These are phyloP conservation scores for Fusarium fracticaudum DNA, from an alignment of 2,329 filamentous ascomycete species.

Conservation along the genomic window DNA sequence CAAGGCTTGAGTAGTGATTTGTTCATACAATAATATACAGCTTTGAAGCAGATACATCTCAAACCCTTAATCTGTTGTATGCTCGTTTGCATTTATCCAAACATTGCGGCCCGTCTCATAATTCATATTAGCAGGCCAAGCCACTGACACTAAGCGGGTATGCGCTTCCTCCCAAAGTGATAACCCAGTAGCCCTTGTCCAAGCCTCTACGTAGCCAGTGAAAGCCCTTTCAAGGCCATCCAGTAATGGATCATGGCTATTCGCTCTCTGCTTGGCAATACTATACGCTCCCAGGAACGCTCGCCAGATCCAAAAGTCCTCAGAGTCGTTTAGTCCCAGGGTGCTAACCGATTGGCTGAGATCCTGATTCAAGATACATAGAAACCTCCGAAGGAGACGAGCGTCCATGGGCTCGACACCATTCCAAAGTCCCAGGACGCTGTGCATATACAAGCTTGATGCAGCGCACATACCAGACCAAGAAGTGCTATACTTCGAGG, in stretches of 20 bases:
- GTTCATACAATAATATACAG: background rate
- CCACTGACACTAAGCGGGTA: background rate
- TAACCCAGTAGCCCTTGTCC: background rate
- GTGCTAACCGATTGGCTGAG: background rate
- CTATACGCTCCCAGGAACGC: constrained; percentile 28
- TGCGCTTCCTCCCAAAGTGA: constrained; percentile 9
- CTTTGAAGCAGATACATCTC: no score
- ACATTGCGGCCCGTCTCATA: background rate
- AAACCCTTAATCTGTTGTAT: no score
- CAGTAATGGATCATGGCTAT: background rate
- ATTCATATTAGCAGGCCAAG: constrained; percentile 8
- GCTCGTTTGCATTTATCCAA: background rate
- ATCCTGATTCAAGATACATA: constrained; percentile 16
- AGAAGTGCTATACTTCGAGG: background rate
- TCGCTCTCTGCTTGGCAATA: background rate
- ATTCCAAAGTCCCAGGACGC: constrained; percentile 29
- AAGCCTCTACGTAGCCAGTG: background rate
- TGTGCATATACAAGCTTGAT: constrained; percentile 27
- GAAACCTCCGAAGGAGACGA: constrained; percentile 1
- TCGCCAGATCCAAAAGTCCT: constrained; percentile 35
- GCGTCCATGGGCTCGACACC: background rate
- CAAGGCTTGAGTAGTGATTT: background rate
- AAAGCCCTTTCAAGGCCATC: background rate
- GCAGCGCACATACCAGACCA: constrained; percentile 31
- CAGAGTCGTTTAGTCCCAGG: rapidly evolving